Percentiles rank a stretch among this genome's conserved stretches.
Conservation (phyloP, 2,329 filamentous ascomycete genomes). For the Diplodia seriata region DNA sequence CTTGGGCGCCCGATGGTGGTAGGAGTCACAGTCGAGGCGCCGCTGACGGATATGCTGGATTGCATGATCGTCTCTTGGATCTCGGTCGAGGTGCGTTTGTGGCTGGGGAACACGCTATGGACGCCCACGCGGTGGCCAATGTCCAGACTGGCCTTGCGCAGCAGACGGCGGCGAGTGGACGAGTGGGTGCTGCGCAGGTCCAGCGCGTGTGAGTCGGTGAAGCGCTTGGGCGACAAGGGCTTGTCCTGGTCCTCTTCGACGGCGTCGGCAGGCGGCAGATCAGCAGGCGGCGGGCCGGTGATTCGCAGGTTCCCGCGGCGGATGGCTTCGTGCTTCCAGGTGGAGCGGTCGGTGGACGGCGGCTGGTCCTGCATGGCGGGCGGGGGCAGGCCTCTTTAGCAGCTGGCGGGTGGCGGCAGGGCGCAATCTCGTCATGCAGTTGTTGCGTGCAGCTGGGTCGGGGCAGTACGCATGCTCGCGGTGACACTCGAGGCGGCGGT, state of each 20-base stretch:
- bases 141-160: constrained; percentile 28
- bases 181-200: constrained; percentile 33
- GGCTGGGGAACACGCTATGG: constrained; percentile 32
- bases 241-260: constrained; percentile 23
- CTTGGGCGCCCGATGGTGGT: constrained; percentile 41
- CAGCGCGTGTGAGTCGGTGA: constrained; percentile 29
- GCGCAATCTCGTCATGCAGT: constrained; percentile 27
- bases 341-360: constrained; percentile 40
- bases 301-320: constrained; percentile 49
- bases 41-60: constrained; percentile 32
- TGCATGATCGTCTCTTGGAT: constrained; percentile 39
- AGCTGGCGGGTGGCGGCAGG: constrained; percentile 16
- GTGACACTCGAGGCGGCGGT: constrained; percentile 1
- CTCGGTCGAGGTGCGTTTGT: constrained; percentile 38
- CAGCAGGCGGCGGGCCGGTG: constrained; percentile 45
- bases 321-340: constrained; percentile 51
- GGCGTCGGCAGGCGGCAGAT: constrained; percentile 19
- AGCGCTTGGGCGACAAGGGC: constrained; percentile 32
- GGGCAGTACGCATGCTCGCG: not conserved
- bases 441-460: not conserved
- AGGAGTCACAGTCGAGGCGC: constrained; percentile 36
- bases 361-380: constrained; percentile 39
- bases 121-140: constrained; percentile 16
- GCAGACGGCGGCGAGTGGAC: constrained; percentile 25
- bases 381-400: constrained; percentile 26